Evolutionary conservation across 169 alveolate species (phyloP).

Genomic region (Plasmodium blacklocki): DNA sequence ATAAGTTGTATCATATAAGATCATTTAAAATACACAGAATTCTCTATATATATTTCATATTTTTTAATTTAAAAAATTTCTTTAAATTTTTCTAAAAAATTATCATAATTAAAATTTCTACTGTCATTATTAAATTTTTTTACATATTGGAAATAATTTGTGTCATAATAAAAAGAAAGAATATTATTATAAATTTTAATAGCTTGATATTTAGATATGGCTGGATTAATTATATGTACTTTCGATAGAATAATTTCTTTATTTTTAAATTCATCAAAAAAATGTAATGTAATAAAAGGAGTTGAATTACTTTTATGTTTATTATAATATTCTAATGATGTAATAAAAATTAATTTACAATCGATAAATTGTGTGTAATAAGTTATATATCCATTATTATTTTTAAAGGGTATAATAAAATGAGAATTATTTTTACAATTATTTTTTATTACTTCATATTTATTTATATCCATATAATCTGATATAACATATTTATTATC

Average conservation of each 20-base stretch:
- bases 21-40: too few relatives aligned
- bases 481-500: constrained; percentile 49
- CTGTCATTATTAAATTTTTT: constrained; percentile 64
- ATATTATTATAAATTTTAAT: constrained; percentile 44
- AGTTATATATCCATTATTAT: constrained; percentile 68
- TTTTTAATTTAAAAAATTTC: constrained; percentile 28
- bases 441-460: constrained; percentile 60
- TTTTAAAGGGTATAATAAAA: constrained; percentile 60
- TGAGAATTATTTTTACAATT: constrained; percentile 67
- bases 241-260: constrained; percentile 62
- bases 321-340: constrained; percentile 41
- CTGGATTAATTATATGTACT: constrained; percentile 27
- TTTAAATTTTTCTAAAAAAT: constrained; percentile 29
- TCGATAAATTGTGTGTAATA: constrained; percentile 58
- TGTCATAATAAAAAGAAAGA: constrained; percentile 63
- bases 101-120: constrained; percentile 61
- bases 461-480: constrained; percentile 35
- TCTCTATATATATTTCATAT: too few relatives aligned
- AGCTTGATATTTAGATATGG: constrained; percentile 63
- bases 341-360: constrained; percentile 34
- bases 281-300: constrained; percentile 62
- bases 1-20: not conserved
- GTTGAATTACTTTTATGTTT: constrained; percentile 36
- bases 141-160: constrained; percentile 49
- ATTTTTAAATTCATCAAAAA: constrained; percentile 68